Conservation (phyloP, 208 protist species). For the Wallacemonas sp. region DNA sequence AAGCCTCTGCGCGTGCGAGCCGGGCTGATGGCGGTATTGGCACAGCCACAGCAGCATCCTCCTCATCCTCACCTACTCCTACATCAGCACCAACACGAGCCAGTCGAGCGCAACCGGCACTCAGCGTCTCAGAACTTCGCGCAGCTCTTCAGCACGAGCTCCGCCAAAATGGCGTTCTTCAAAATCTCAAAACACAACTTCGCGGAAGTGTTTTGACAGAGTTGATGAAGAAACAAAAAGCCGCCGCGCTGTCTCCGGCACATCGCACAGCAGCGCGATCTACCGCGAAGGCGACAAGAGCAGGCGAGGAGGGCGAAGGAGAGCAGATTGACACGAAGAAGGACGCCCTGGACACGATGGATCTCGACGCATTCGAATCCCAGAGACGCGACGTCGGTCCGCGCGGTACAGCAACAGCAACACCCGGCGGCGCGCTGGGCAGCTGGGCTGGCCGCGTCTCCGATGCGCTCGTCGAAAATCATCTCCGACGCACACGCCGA, state of each 20-base stretch:
- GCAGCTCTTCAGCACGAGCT: constrained; percentile 79
- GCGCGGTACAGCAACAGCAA: too few relatives aligned
- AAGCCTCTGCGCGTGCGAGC: too few relatives aligned
- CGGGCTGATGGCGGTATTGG: too few relatives aligned
- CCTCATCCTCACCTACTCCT: background rate
- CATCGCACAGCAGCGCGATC: constrained; percentile 17
- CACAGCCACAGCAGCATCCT: too few relatives aligned
- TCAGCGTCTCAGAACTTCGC: constrained; percentile 65
- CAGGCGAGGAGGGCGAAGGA: too few relatives aligned
- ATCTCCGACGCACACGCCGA: constrained; percentile 72
- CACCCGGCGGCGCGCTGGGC: background rate
- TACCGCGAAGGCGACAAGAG: too few relatives aligned
- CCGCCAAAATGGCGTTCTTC: constrained; percentile 59
- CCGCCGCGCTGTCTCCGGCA: constrained; percentile 12
- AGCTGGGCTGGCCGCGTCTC: constrained; percentile 56
- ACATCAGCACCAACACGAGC: background rate
- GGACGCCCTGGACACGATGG: background rate
- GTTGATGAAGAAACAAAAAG: constrained; percentile 52
- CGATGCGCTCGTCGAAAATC: constrained; percentile 80
- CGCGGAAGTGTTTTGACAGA: constrained; percentile 77
- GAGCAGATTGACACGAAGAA: too few relatives aligned
- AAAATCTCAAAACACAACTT: constrained; percentile 84
- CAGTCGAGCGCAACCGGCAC: background rate
- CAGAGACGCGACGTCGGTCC: too few relatives aligned
- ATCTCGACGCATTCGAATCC: constrained; percentile 13